These are phyloP conservation scores for Halenospora varia DNA, from an alignment of 495 filamentous ascomycete species.

Conservation along the genomic window DNA sequence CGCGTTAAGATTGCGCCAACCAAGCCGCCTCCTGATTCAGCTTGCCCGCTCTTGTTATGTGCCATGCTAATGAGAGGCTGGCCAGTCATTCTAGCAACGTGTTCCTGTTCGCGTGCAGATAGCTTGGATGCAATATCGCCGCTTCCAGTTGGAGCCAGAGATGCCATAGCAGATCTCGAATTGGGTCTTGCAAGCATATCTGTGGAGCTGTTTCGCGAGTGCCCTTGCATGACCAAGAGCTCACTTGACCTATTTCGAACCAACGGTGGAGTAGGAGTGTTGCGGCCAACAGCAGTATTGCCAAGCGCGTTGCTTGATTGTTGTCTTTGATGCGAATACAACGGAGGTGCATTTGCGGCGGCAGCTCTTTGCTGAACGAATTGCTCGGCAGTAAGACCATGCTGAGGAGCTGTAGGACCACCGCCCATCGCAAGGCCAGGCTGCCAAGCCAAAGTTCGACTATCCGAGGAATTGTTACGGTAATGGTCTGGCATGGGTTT, in stretches of 20 bases:
- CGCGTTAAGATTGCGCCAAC: conserved; percentile 73
- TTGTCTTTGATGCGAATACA: conserved; percentile 56
- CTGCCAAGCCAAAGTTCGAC: conserved; percentile 71
- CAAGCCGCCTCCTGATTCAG: conserved; percentile 51
- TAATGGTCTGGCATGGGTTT: conserved; percentile 32
- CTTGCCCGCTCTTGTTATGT: conserved; percentile 37
- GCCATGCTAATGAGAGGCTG: conserved; percentile 74
- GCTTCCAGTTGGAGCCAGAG: conserved; percentile 15
- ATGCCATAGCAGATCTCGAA: conserved; percentile 29
- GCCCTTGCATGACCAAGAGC: conserved; percentile 20
- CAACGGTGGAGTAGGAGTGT: conserved; percentile 41
- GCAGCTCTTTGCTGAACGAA: conserved; percentile 83
- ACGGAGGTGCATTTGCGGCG: conserved; percentile 29
- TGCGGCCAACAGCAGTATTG: conserved; percentile 40
- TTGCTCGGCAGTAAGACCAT: conserved; percentile 58
- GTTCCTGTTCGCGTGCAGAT: conserved; percentile 91
- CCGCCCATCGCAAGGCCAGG: conserved; percentile 54
- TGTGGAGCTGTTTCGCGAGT: conserved; percentile 41
- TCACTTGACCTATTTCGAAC: conserved; percentile 46
- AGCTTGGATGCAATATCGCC: conserved; percentile 63
- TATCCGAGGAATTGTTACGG: conserved; percentile 35
- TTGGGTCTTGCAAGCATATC: conserved; percentile 35
- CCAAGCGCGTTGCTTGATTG: conserved; percentile 50
- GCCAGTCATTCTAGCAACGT: conserved; percentile 83
- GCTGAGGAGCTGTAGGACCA: background rate